Conservation (phyloP, 768 basidiomycete species). For the Pisolithus orientalis region DNA sequence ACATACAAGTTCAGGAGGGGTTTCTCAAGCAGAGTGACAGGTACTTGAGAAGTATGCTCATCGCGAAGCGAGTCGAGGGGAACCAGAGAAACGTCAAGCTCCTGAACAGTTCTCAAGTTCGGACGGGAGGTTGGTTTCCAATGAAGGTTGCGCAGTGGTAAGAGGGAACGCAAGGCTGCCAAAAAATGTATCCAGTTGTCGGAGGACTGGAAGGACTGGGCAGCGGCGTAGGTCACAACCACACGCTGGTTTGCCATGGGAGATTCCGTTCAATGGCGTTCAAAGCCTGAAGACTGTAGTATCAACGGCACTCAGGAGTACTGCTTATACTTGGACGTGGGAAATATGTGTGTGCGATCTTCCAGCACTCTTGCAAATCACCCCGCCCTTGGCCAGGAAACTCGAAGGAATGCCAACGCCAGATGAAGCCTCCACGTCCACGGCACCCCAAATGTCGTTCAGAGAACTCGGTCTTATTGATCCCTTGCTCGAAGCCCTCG, state of each 20-base stretch:
- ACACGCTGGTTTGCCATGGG: slow-evolving; percentile 43
- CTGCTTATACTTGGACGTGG: too few species aligned
- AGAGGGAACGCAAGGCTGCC: slow-evolving; percentile 55
- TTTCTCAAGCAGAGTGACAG: slow-evolving; percentile 73
- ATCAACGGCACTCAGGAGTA: too few species aligned
- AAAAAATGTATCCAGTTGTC: slow-evolving; percentile 70
- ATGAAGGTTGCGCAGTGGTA: slow-evolving; percentile 86
- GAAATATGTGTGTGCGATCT: too few species aligned
- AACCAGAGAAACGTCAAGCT: slow-evolving; percentile 72
- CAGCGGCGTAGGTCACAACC: slow-evolving; percentile 62
- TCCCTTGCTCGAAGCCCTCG: slow-evolving; percentile 81
- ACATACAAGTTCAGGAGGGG: slow-evolving; percentile 85
- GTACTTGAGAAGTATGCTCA: slow-evolving; percentile 70
- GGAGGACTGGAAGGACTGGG: slow-evolving; percentile 58
- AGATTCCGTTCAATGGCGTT: background rate
- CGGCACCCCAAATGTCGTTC: slow-evolving; percentile 50
- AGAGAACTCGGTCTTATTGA: slow-evolving; percentile 82
- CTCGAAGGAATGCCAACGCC: slow-evolving; percentile 47
- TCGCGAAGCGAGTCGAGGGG: slow-evolving; percentile 62
- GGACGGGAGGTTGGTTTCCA: slow-evolving; percentile 78
- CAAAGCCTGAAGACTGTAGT: too few species aligned
- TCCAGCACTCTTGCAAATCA: too few species aligned
- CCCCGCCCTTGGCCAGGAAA: background rate
- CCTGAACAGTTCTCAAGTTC: slow-evolving; percentile 80
- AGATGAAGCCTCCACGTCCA: slow-evolving; percentile 52